Base-by-base conservation (phyloP, 495 filamentous ascomycete genomes). In the Margaritispora aquatica region DNA sequence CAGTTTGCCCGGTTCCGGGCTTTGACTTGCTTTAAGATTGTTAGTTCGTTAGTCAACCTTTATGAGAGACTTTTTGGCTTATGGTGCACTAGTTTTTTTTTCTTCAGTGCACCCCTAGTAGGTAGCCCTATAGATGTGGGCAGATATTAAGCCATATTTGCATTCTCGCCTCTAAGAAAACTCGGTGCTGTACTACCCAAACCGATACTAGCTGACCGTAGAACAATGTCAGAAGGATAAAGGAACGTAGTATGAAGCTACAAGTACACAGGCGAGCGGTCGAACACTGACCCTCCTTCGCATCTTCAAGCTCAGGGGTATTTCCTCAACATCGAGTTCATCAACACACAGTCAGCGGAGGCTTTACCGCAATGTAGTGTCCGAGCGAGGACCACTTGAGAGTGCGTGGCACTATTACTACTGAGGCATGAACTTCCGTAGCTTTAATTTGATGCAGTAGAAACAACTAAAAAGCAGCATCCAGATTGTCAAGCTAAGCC, bases 341-440 rank as follows among this genome's bases (percentile, higher is more conserved):
- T 54, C 51, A 54, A 20, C 24, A 26, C 27, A 3, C 52, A 1
- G 57, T 29, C 57, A 20, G 29, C 51, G 57, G 36, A 50, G 47
- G 47, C 20, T 24, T 11, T 50, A 23, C 21, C 21, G 3, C 47
- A 50, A 17, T 8, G 24, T 23, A 24, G 5, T 24, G 20, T 50
- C 21, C 24, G 24, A 26, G 47, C 24, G 24, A 50, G 20, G 10
- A 24, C 20, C 24, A 22, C 20, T 48, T 8, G 17, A n/a, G n/a
- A n/a, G n/a, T n/a, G n/a, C n/a, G n/a, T n/a, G n/a, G n/a, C n/a
- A n/a, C n/a, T n/a, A n/a, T n/a, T n/a, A n/a, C n/a, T n/a, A n/a
- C n/a, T n/a, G n/a, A n/a, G n/a, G n/a, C n/a, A n/a, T n/a, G n/a
- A n/a, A n/a, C n/a, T n/a, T n/a, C n/a, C n/a, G n/a, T n/a, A n/a